Evolutionary conservation across 2,329 filamentous ascomycete genomes (phyloP), one percentile per base, ranked within the genome.

Genomic region (Ophiocordyceps camponoti-saundersi): DNA sequence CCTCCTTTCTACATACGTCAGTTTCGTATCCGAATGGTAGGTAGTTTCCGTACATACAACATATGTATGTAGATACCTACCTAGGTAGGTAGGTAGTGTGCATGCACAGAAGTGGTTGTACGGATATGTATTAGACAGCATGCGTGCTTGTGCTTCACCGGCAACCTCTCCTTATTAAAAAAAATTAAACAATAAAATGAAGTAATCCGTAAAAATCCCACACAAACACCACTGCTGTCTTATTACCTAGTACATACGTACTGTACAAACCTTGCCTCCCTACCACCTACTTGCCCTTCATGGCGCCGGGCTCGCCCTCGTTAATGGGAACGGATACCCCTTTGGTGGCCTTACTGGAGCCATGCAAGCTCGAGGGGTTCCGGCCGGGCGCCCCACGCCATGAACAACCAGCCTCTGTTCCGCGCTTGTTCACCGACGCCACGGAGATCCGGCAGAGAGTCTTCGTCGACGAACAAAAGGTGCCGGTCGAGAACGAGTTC

Each of bases 401-500:
- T 12, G 52, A 65, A 47, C 76, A 80, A 54, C 59, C 66, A 1
- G 20, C 59, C 1, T 56, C 59, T 26, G 63, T 79, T 50, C 74
- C 80, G 0, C 57, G 62, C 29, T 55, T 68, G 40, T 85, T 87
- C 61, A 61, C 73, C 44, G 76, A 81, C 53, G 76, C 76, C 51
- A 80, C 82, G 77, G 61, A 65, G 46, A 71, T 83, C 42, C 75
- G 80, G 34, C 66, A 76, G 50, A 56, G 62, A 18, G 79, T 83
- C 46, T 82, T 80, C 54, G 73, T 82, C 22, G 36, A 64, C 8
- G 79, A 82, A 56, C 79, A 82, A 55, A 55, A 62, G 0, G 66
- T 78, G 15, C 69, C 74, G 0, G 62, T 78, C 1, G 77, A 82
- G 36, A 76, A 79, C 52, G 89, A 96, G 61, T 73, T 86, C 53